Conservation (phyloP, 441 rosid species). For the Populus hybrid region DNA sequence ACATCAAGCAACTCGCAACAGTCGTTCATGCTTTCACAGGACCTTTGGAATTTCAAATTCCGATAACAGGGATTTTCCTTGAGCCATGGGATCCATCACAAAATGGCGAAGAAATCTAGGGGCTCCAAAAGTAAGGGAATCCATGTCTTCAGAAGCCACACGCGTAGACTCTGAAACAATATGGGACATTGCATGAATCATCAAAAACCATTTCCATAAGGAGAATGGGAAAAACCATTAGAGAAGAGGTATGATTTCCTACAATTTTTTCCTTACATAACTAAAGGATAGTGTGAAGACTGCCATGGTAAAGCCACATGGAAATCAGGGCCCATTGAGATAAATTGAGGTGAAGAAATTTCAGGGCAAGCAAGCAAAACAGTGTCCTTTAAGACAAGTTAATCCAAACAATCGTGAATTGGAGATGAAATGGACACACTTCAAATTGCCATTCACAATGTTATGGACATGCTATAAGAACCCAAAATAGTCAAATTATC, state of each 20-base stretch:
- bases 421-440: neutral
- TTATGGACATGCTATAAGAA: neutral
- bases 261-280: neutral
- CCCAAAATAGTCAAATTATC: constrained; percentile 4
- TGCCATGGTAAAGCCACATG: neutral
- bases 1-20: constrained; percentile 1
- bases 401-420: neutral
- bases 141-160: constrained; percentile 99
- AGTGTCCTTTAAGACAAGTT: neutral
- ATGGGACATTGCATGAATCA: neutral
- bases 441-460: constrained; percentile 3
- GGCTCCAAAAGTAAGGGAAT: constrained; percentile 94
- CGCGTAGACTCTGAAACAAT: constrained; percentile 68
- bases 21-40: constrained; percentile 7
- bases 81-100: constrained; percentile 99
- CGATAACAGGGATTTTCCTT: constrained; percentile 90
- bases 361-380: neutral
- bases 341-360: neutral
- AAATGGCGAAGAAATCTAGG: constrained; percentile 92
- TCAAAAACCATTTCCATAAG: neutral
- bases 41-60: constrained; percentile 91
- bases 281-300: neutral
- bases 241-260: neutral
- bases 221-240: neutral
- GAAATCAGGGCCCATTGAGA: neutral